Evolutionary conservation across 495 filamentous ascomycete species (phyloP), one percentile per base, ranked within the genome.

Genomic region (Penicillium samsonianum): DNA sequence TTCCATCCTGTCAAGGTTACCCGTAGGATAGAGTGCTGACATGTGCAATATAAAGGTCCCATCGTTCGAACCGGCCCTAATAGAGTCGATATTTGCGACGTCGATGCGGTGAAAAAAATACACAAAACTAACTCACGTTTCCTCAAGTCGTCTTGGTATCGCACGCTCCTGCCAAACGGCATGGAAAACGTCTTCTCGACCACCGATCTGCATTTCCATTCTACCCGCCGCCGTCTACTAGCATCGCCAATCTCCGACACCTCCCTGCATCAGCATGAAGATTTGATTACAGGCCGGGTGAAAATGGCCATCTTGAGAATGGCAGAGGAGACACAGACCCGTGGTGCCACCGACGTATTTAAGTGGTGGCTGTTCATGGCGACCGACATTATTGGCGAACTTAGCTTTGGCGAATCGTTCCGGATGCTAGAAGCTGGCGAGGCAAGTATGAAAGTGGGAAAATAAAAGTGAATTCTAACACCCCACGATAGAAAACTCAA

Each of bases 401-500:
- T 86, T 16, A 78, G 71, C 19, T 87, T 86, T 64, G 84, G 84
- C 0, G 80, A 84, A 26, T 79, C 76, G 0, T 85, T 87, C 55
- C 66, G 66, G 2, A 81, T 79, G 73, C 68, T 85, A 1, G 81
- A 86, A 49, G 62, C 56, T 8, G 81, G 78, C 9, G 61, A 78
- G 67, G 76, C 79, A 53, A 30, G n/a, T 20, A 33, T 25, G 31
- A 44, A 52, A 16, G 38, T 49, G 1, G 3, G 19, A 16, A 14
- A 8, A 9, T 9, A 8, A 30, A 11, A 30, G 3, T 30, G 1
- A 5, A 4, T 4, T 30, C 28, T 30, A 30, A 30, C 28, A 11
- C 28, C 3, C 8, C 28, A 30, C 9, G 2, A 6, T 28, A 77
- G 73, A 73, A 73, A 65, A 77, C 68, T 14, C 72, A 79, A 63